A percentile compares a stretch with the other conserved stretches of the same genome.
These are phyloP conservation scores for Ustilago cynodontis DNA, from an alignment of 1,284 basidiomycete species.

Conservation along the genomic window DNA sequence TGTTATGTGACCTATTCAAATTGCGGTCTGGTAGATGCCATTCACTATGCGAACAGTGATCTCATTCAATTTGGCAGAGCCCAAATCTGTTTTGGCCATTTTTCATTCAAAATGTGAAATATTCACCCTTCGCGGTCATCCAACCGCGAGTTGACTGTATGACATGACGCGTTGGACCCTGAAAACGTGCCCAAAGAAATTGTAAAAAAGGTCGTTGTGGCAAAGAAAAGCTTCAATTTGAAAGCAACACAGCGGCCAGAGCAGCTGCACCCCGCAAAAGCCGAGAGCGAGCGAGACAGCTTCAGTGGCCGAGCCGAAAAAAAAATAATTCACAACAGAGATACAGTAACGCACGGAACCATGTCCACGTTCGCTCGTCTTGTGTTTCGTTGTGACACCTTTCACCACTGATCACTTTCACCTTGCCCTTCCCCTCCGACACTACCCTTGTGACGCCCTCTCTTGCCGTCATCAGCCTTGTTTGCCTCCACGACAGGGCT, in stretches of 20 bases:
- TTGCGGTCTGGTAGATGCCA: too few relatives aligned
- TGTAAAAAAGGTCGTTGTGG: not conserved
- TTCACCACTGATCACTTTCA: not conserved
- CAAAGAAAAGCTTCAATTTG: not conserved
- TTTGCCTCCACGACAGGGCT: not conserved
- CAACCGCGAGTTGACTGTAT: too few relatives aligned
- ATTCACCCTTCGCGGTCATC: too few relatives aligned
- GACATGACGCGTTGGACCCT: slow-evolving; percentile 38
- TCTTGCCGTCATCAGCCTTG: not conserved
- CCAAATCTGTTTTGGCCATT: too few relatives aligned
- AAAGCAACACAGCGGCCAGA: not conserved
- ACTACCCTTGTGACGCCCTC: not conserved
- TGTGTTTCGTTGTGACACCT: not conserved
- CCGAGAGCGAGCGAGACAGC: not conserved
- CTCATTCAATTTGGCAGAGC: too few relatives aligned
- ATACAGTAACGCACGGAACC: not conserved
- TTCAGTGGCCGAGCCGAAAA: slow-evolving; percentile 14
- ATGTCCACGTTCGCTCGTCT: slow-evolving; percentile 9
- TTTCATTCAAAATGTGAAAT: too few relatives aligned
- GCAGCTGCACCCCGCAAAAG: slow-evolving; percentile 1
- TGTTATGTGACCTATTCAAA: too few relatives aligned
- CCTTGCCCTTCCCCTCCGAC: not conserved
- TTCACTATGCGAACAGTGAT: too few relatives aligned
- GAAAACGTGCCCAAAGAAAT: slow-evolving; percentile 31
- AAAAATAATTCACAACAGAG: too few relatives aligned